Percentiles rank a stretch among this genome's conserved stretches.
Conservation (phyloP, 2,329 filamentous ascomycete species). For the Pyrenophora teres region DNA sequence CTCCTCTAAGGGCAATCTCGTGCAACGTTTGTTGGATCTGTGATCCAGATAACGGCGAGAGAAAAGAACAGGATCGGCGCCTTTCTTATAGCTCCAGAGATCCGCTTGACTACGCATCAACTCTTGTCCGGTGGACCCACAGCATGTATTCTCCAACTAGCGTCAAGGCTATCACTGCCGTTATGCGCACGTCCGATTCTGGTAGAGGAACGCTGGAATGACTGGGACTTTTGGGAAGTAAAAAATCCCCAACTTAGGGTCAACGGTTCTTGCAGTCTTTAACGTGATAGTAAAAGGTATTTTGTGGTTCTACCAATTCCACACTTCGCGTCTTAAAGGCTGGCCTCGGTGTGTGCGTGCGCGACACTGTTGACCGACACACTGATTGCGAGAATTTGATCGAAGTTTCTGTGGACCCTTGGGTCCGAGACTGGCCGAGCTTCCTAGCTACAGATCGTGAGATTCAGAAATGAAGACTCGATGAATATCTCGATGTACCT, state of each 20-base stretch:
- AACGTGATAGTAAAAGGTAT: background rate
- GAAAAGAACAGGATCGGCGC: constrained; percentile 1
- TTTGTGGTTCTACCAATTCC: background rate
- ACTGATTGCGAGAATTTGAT: constrained; percentile 14
- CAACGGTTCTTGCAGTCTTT: background rate
- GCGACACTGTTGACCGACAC: constrained; percentile 8
- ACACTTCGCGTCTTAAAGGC: background rate
- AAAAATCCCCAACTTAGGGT: background rate
- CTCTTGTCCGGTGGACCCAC: constrained; percentile 15
- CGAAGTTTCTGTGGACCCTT: constrained; percentile 22
- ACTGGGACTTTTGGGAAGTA: background rate
- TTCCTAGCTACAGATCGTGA: constrained; percentile 9
- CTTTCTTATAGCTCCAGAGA: constrained; percentile 5
- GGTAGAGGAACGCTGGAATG: constrained; percentile 1
- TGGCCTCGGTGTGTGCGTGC: constrained; percentile 2
- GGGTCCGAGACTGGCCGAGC: constrained; percentile 19
- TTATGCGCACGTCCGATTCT: constrained; percentile 1
- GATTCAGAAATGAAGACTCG: constrained; percentile 2
- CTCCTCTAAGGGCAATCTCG: constrained; percentile 2
- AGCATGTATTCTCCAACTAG: constrained; percentile 10
- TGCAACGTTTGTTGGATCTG: background rate
- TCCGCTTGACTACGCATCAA: constrained; percentile 10
- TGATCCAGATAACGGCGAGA: background rate
- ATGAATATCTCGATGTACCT: background rate
- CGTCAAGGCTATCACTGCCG: constrained; percentile 7